Evolutionary conservation across 2,329 filamentous ascomycete genomes (phyloP).

Genomic region (Teratosphaeria destructans): DNA sequence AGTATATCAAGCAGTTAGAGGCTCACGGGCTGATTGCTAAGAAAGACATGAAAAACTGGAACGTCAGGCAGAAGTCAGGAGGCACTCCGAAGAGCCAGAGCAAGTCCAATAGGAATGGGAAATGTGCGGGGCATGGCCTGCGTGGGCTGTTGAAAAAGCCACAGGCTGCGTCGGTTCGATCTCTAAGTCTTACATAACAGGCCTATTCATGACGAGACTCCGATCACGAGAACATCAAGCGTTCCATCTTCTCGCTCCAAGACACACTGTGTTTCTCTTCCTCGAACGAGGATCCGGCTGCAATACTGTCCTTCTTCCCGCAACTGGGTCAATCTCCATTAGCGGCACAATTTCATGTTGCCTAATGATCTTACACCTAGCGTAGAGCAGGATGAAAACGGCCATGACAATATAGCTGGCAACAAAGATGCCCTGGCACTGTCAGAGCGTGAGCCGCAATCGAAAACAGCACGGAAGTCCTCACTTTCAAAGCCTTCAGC

Average conservation of each 20-base stretch:
- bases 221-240: background rate
- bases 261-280: background rate
- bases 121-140: background rate
- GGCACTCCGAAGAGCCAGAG: background rate
- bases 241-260: background rate
- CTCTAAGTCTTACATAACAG: background rate
- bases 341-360: conserved; percentile 28
- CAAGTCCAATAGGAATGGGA: background rate
- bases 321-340: conserved; percentile 30
- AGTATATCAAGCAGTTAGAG: background rate
- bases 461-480: background rate
- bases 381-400: conserved; percentile 49
- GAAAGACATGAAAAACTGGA: background rate
- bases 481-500: conserved; percentile 7
- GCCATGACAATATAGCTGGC: conserved; percentile 55
- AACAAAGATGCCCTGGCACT: conserved; percentile 42
- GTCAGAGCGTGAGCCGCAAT: background rate
- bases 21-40: background rate
- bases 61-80: background rate
- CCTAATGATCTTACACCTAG: conserved; percentile 47
- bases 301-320: conserved; percentile 1
- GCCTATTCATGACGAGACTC: background rate
- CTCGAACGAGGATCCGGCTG: background rate
- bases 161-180: background rate
- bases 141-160: background rate